Conservation (phyloP, 176 grass and related monocot species). For the Saccharum officinarum region DNA sequence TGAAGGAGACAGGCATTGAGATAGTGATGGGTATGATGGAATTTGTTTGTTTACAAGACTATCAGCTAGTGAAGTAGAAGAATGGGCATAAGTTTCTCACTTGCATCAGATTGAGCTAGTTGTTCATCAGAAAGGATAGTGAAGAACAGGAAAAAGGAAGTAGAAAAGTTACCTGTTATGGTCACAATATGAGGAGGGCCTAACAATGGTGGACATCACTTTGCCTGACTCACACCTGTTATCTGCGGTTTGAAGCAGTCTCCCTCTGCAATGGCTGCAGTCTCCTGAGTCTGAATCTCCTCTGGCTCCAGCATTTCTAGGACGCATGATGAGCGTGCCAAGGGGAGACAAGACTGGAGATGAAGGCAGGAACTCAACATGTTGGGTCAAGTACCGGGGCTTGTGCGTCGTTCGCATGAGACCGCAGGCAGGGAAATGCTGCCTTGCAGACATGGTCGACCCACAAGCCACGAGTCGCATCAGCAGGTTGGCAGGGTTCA, state of each 20-base stretch:
- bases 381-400: conserved; percentile 36
- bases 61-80: not conserved
- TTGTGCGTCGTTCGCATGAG: conserved; percentile 41
- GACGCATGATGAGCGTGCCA: conserved; percentile 20
- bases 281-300: conserved; percentile 36
- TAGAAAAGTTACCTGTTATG: conserved; percentile 39
- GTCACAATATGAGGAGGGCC: conserved; percentile 32
- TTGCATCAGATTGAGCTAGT: not conserved
- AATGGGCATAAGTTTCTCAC: not conserved
- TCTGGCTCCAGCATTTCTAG: conserved; percentile 12
- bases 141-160: not conserved
- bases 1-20: not conserved
- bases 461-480: conserved; percentile 70
- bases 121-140: not conserved
- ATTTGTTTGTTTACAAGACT: not conserved
- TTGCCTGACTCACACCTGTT: conserved; percentile 29
- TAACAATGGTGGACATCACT: not conserved
- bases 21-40: not conserved
- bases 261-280: conserved; percentile 25
- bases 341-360: conserved; percentile 57
- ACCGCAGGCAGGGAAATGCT: conserved; percentile 50
- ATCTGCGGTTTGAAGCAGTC: conserved; percentile 22
- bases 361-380: conserved; percentile 45
- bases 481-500: conserved; percentile 77
- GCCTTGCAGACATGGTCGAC: conserved; percentile 43